Base-by-base conservation (phyloP, 768 basidiomycete species). In the Tricholoma sp. region DNA sequence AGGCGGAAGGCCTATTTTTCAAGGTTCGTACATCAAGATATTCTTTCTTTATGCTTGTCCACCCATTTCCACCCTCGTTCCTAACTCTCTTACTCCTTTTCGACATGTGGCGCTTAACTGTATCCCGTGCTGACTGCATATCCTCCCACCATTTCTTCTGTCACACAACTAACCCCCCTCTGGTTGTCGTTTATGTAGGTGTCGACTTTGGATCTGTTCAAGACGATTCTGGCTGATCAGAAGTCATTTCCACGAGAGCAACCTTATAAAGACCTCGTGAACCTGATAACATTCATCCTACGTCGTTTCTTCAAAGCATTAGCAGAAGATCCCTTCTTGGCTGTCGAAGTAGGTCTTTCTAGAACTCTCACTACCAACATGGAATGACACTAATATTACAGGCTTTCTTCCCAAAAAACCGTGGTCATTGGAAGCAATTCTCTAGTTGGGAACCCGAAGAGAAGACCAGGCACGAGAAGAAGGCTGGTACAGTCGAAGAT, bases 1-100 rank as follows among this genome's bases (percentile, higher is more conserved):
- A 97, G 68, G 92, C 94, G 1, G 97, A 98, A 68, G 96, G 89
- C 0, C 72, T 99, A 8, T 98, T 93, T 72, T 99, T 96, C 82
- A 92, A 95, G 73, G 96, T 94, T 57, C 53, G 81, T 70, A 36
- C 18, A 49, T 58, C 45, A 50, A 49, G 0, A 24, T 45, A 28
- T 24, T 57, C 57, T 36, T 36, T 50, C 17, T n/a, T 49, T 49
- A 32, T 32, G 45, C 45, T 47, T 29, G 45, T 29, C 24, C 32
- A 29, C 47, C 28, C 47, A 32, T 49, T 31, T 17, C 47, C 47
- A 49, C 47, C n/a, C 29, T 49, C 47, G 29, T 49, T 49, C 28
- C 47, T 49, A 31, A 44, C 58, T 59, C 51, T 47, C 28, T 31
- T 49, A 49, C 47, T 45, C 36, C 34, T 58, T 41, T 33, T 52